Conservation (phyloP, 768 basidiomycete genomes). For the Lactarius quietus region DNA sequence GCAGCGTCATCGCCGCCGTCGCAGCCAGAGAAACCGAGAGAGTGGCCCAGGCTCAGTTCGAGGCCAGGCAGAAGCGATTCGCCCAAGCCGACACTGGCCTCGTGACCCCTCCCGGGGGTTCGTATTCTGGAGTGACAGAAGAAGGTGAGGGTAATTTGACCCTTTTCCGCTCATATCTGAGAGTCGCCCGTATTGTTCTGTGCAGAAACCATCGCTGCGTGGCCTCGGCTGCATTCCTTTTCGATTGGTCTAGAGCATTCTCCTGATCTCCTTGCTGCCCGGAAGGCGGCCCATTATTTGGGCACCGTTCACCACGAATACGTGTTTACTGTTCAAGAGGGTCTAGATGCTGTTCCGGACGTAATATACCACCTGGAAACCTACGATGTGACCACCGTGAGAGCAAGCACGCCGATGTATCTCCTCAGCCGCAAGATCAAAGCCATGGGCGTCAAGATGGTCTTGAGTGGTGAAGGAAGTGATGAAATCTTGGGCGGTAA, state of each 20-base stretch:
- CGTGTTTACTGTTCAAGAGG: conserved; percentile 97
- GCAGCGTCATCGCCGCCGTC: conserved; percentile 92
- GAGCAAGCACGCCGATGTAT: conserved; percentile 99
- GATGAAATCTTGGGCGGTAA: conserved; percentile 96
- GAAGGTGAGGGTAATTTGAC: conserved; percentile 41
- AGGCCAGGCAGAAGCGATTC: conserved; percentile 59
- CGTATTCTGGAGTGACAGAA: conserved; percentile 43
- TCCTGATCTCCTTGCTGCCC: conserved; percentile 90
- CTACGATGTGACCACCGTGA: conserved; percentile 97
- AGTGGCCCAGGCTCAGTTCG: conserved; percentile 73
- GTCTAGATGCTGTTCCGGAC: conserved; percentile 93
- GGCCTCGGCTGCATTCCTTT: conserved; percentile 98
- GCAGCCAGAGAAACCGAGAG: conserved; percentile 95
- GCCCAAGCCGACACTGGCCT: conserved; percentile 54
- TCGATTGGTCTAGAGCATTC: conserved; percentile 94
- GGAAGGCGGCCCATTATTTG: conserved; percentile 88
- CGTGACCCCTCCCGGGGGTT: conserved; percentile 43
- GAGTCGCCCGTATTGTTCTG: neutral
- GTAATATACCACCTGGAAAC: conserved; percentile 99
- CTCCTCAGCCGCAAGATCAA: conserved; percentile 97
- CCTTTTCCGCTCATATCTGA: neutral
- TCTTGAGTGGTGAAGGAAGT: conserved; percentile 93
- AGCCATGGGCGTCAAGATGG: conserved; percentile 99
- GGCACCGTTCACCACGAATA: conserved; percentile 98
- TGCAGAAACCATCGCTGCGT: conserved; percentile 70